Base-by-base conservation (phyloP, 225 moss, liverwort and hornwort species). In the Pleurozium schreberi region DNA sequence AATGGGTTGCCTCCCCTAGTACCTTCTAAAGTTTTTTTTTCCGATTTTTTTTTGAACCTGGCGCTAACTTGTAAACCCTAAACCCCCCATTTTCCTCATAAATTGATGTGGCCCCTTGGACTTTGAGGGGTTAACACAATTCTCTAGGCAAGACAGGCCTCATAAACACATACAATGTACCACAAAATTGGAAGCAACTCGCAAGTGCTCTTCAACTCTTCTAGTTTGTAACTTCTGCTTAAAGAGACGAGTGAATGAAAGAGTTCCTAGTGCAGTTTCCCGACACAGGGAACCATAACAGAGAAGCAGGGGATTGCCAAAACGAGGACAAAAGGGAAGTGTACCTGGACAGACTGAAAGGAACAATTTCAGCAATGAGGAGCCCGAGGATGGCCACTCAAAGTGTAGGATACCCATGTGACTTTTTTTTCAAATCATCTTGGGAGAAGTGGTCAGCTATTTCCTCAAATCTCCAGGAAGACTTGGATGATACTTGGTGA, bases 231-330 rank as follows among this genome's bases (percentile, higher is more conserved):
- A n/a, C n/a, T n/a, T n/a, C n/a, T n/a, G n/a, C n/a, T n/a, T n/a
- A n/a, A n/a, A n/a, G n/a, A 18, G 25, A 8, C 0, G 1, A 49
- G 49, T 0, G 2, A 26, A 11, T 49, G 49, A 27, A 25, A 1
- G 9, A 33, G 23, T 58, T 40, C 8, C 8, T n/a, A 1, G 8
- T 40, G 79, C 57, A 81, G 6, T 62, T 62, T 62, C 42, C 11
- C 0, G 13, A 62, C 45, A 53, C 25, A 15, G 10, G 10, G 55
- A 38, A 55, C 38, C 23, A 8, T 53, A 22, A 23, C 23, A 9
- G 8, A 23, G 52, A 13, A 52, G 34, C 22, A 2, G 14, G 0
- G 3, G 22, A 75, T 10, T 77, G 55, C 53, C 21, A 2, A 78
- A 49, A 55, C 7, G 78, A 38, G n/a, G 55, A n/a, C 55, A n/a